Evolutionary conservation across 306 rosid genomes (phyloP).

Genomic region (Trifolium subterraneum): DNA sequence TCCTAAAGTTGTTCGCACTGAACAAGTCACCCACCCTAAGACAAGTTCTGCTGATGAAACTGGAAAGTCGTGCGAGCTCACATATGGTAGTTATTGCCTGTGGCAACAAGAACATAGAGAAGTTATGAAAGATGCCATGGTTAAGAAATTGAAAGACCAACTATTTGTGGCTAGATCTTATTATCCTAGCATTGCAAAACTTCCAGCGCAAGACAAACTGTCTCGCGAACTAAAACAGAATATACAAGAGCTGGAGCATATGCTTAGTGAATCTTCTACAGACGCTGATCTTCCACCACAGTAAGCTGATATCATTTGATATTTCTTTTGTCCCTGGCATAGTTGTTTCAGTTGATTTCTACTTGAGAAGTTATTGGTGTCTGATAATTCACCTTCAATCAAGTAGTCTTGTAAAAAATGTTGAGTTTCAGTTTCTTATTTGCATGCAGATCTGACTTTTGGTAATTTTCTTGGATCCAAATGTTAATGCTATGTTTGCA

Average conservation of each 20-base stretch:
- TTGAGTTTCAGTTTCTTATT: slow-evolving; percentile 23
- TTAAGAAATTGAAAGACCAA: slow-evolving; percentile 89
- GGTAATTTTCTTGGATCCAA: slow-evolving; percentile 32
- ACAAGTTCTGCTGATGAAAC: slow-evolving; percentile 59
- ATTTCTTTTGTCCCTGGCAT: slow-evolving; percentile 24
- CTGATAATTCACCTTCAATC: slow-evolving; percentile 32
- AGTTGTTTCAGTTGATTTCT: slow-evolving; percentile 31
- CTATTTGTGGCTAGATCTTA: slow-evolving; percentile 96
- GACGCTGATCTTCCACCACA: slow-evolving; percentile 89
- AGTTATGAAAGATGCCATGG: slow-evolving; percentile 78
- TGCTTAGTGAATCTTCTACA: slow-evolving; percentile 87
- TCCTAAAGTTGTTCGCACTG: slow-evolving; percentile 43
- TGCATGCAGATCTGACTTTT: slow-evolving; percentile 3
- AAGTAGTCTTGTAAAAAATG: slow-evolving; percentile 6
- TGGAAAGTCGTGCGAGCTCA: slow-evolving; percentile 76
- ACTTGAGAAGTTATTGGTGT: slow-evolving; percentile 34
- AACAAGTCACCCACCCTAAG: slow-evolving; percentile 43
- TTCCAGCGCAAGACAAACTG: slow-evolving; percentile 74
- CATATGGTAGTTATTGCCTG: slow-evolving; percentile 90
- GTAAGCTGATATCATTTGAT: slow-evolving; percentile 61
- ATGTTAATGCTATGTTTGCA: not conserved
- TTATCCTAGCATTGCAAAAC: slow-evolving; percentile 93
- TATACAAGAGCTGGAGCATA: slow-evolving; percentile 92
- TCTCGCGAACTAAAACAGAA: slow-evolving; percentile 83
- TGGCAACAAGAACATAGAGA: slow-evolving; percentile 85